A percentile compares a stretch with the other conserved stretches of the same genome.
Evolutionary conservation across 176 grass and related monocot species (phyloP).

Genomic region (Rhynchospora tenuis): DNA sequence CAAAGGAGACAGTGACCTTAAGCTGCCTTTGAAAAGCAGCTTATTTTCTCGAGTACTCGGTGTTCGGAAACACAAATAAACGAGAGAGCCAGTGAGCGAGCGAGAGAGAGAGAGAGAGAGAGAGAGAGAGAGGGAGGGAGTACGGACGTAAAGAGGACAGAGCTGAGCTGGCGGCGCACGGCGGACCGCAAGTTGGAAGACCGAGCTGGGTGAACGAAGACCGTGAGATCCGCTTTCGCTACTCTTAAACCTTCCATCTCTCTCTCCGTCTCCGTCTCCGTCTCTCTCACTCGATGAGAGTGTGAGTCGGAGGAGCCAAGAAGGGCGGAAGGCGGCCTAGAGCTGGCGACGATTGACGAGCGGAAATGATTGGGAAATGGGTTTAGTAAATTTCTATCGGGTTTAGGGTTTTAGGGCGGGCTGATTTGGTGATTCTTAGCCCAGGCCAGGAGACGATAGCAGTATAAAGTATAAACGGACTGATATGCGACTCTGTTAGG

Average conservation of each 20-base stretch:
- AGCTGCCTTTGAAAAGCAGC: not conserved
- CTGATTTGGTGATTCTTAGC: too few species aligned
- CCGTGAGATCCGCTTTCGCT: constrained; percentile 45
- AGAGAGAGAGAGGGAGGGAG: not conserved
- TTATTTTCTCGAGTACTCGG: not conserved
- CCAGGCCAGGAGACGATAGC: too few species aligned
- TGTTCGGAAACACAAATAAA: not conserved
- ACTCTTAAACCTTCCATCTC: constrained; percentile 57
- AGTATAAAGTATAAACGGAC: too few species aligned
- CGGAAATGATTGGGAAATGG: too few species aligned
- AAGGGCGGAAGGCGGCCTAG: too few species aligned
- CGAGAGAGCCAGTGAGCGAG: not conserved
- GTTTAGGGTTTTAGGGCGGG: too few species aligned
- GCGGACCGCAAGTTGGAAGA: constrained; percentile 33
- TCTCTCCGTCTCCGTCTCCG: not conserved
- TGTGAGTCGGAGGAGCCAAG: too few species aligned
- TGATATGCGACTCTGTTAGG: too few species aligned
- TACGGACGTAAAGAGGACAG: constrained; percentile 71
- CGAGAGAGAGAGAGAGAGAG: not conserved
- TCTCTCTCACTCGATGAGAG: too few species aligned
- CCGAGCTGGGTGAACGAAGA: constrained; percentile 69
- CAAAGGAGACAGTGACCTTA: not conserved
- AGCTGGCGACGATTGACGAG: too few species aligned
- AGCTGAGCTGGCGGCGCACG: constrained; percentile 64
- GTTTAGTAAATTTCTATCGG: too few species aligned